Evolutionary conservation across 1,284 basidiomycete genomes (phyloP).

Genomic region (Ganoderma resinaceum): DNA sequence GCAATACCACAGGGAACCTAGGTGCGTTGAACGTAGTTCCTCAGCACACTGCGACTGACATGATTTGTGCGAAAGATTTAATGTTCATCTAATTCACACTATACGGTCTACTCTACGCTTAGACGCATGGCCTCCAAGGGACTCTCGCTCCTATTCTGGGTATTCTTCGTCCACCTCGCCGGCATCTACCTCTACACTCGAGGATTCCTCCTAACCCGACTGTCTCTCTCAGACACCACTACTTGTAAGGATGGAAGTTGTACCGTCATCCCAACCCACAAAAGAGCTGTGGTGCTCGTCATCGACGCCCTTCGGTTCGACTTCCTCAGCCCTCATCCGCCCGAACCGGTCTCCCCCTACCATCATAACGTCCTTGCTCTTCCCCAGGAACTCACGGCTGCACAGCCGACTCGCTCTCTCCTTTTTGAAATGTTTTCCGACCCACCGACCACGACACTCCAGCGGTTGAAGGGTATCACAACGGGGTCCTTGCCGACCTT

Average conservation of each 20-base stretch:
- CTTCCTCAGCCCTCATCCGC: conserved; percentile 83
- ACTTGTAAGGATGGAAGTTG: conserved; percentile 53
- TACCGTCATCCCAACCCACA: conserved; percentile 70
- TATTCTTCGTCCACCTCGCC: conserved; percentile 64
- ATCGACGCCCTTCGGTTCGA: conserved; percentile 96
- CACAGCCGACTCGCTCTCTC: conserved; percentile 76
- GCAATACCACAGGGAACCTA: background rate
- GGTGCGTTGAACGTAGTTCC: background rate
- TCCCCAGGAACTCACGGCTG: conserved; percentile 72
- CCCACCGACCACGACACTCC: conserved; percentile 95
- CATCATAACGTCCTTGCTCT: conserved; percentile 87
- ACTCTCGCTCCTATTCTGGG: conserved; percentile 56
- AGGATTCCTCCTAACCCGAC: conserved; percentile 88
- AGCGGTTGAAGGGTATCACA: conserved; percentile 94
- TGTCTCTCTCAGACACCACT: conserved; percentile 73
- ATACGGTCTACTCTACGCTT: conserved; percentile 25
- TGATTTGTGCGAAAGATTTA: background rate
- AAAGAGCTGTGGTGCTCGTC: conserved; percentile 84
- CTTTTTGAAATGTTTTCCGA: conserved; percentile 92
- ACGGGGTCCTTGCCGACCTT: conserved; percentile 98
- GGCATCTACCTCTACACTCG: conserved; percentile 85
- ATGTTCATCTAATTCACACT: background rate
- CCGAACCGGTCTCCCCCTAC: conserved; percentile 65
- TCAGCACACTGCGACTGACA: background rate
- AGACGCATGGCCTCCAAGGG: conserved; percentile 31